These are phyloP conservation scores for Cladobotryum mycophilum DNA, from an alignment of 2,329 filamentous ascomycete genomes.

Conservation along the genomic window DNA sequence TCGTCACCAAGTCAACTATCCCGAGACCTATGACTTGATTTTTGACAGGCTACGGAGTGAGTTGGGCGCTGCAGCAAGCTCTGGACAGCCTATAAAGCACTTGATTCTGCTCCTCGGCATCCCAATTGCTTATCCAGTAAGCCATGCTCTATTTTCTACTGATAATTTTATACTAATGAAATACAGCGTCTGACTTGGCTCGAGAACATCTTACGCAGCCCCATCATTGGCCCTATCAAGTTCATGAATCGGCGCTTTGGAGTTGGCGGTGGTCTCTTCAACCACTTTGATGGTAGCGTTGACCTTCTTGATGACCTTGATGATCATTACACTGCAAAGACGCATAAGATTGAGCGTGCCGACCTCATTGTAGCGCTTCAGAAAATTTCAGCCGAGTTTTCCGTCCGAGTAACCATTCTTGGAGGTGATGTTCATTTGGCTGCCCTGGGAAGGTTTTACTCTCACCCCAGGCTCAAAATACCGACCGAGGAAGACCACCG, in stretches of 20 bases:
- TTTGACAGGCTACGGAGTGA: constrained; percentile 72
- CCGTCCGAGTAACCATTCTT: constrained; percentile 83
- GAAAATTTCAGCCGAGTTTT: constrained; percentile 75
- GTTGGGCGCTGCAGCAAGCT: constrained; percentile 59
- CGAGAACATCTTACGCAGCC: constrained; percentile 83
- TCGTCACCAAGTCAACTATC: constrained; percentile 89
- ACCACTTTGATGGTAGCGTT: constrained; percentile 87
- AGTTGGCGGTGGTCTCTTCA: constrained; percentile 77
- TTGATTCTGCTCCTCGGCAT: constrained; percentile 83
- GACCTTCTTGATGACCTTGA: constrained; percentile 90
- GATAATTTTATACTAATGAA: constrained; percentile 9
- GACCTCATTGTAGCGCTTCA: constrained; percentile 76
- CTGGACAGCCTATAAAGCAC: constrained; percentile 76
- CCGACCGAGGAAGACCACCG: constrained; percentile 77
- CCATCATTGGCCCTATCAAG: constrained; percentile 80
- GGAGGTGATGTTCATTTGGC: constrained; percentile 92
- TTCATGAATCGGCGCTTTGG: constrained; percentile 89
- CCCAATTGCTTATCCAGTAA: constrained; percentile 73
- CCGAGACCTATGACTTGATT: constrained; percentile 79
- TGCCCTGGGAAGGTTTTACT: constrained; percentile 90
- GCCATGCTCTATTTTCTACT: constrained; percentile 29
- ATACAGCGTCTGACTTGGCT: constrained; percentile 80
- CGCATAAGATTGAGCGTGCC: constrained; percentile 84
- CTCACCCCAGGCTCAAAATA: constrained; percentile 72
- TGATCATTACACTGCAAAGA: constrained; percentile 90